These are phyloP conservation scores for Pelargonium cotyledonis DNA, from an alignment of 441 rosid species.

Conservation along the genomic window DNA sequence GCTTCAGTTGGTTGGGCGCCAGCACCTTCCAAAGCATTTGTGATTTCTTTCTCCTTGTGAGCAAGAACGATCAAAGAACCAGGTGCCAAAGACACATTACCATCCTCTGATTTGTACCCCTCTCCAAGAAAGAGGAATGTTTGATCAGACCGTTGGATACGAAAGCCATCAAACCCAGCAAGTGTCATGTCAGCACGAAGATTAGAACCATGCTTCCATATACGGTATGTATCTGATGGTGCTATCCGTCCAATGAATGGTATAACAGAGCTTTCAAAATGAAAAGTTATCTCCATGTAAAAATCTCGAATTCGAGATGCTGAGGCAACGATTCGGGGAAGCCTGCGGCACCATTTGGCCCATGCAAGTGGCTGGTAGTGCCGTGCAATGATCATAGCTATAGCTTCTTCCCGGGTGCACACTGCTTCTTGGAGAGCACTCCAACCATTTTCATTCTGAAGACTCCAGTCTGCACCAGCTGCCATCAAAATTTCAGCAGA, in stretches of 20 bases:
- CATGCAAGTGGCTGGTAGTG: conserved; percentile 15
- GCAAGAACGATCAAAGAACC: conserved; percentile 93
- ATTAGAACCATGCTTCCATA: conserved; percentile 19
- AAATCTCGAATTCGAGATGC: conserved; percentile 13
- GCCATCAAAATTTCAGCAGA: conserved; percentile 94
- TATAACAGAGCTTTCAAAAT: conserved; percentile 21
- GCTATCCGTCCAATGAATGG: conserved; percentile 16
- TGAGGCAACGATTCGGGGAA: conserved; percentile 14
- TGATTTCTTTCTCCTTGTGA: conserved; percentile 92
- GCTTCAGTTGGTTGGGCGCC: conserved; percentile 90
- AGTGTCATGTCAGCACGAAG: conserved; percentile 19
- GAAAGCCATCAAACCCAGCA: conserved; percentile 19
- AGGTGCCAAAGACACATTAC: conserved; percentile 53
- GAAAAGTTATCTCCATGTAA: conserved; percentile 19
- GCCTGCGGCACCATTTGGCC: conserved; percentile 17
- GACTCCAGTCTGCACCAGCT: conserved; percentile 99
- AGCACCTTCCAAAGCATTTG: conserved; percentile 97
- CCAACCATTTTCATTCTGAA: conserved; percentile 50
- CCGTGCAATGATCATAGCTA: conserved; percentile 14
- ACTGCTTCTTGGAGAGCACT: conserved; percentile 19
- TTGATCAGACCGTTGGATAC: conserved; percentile 14
- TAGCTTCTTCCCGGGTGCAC: conserved; percentile 10
- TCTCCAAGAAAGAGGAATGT: conserved; percentile 30
- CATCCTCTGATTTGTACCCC: conserved; percentile 71
- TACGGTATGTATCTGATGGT: conserved; percentile 17